A percentile compares a stretch with the other conserved stretches of the same genome.
Evolutionary conservation across 768 basidiomycete genomes (phyloP).

Genomic region (Holtermannia corniformis): DNA sequence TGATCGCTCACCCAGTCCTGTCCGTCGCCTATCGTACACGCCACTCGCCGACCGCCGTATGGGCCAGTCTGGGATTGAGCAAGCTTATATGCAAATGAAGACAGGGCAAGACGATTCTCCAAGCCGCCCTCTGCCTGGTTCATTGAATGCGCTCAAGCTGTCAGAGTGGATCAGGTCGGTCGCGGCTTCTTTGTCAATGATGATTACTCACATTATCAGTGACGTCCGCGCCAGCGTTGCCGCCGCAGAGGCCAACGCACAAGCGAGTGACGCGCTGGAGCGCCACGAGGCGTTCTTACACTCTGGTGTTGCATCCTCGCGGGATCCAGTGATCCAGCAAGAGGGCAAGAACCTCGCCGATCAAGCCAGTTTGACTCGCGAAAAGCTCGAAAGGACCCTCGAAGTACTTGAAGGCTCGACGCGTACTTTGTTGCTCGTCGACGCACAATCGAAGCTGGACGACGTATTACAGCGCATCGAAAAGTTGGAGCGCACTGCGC

Average conservation of each 20-base stretch:
- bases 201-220: background rate
- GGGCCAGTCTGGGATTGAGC: too few species aligned
- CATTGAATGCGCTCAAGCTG: too few species aligned
- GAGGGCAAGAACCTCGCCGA: background rate
- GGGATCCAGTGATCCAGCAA: background rate
- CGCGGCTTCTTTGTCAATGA: background rate
- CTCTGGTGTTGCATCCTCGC: background rate
- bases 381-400: background rate
- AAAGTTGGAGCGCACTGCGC: background rate
- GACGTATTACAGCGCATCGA: too few species aligned
- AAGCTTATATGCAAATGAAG: too few species aligned
- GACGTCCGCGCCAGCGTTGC: background rate
- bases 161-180: background rate
- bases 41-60: too few species aligned
- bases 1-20: too few species aligned
- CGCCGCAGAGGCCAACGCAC: background rate
- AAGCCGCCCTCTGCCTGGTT: too few species aligned
- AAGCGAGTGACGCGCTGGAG: background rate
- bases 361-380: background rate
- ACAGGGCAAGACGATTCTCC: too few species aligned
- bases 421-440: too few species aligned
- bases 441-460: too few species aligned
- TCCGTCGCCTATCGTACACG: too few species aligned
- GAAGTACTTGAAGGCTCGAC: background rate
- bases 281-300: background rate